phyloP scores from a whole-genome alignment of 495 filamentous ascomycete species.

The Haplographium delicatum region DNA sequence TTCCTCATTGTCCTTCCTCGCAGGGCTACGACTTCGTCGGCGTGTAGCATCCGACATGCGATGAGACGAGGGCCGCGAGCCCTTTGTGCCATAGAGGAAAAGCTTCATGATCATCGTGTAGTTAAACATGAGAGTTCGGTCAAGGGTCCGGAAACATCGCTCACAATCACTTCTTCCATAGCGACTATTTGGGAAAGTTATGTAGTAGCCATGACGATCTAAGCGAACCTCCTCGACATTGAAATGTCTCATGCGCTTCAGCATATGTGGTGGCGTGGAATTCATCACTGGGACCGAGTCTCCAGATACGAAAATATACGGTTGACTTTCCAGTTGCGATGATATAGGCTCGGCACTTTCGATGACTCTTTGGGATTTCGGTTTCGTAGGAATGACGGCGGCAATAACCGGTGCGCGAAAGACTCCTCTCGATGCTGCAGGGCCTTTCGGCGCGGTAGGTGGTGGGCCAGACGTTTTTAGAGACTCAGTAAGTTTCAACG shows the following conservation, averaged over 20 bases:
- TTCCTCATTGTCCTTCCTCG: constrained; percentile 38
- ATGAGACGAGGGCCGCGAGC: constrained; percentile 27
- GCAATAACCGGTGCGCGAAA: constrained; percentile 19
- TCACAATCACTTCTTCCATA: constrained; percentile 74
- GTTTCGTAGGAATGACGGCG: constrained; percentile 36
- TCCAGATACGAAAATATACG: constrained; percentile 88
- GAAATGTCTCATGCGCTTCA: constrained; percentile 76
- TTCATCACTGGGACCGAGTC: constrained; percentile 82
- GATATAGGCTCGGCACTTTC: constrained; percentile 55
- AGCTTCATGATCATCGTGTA: constrained; percentile 90
- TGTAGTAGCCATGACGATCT: constrained; percentile 84
- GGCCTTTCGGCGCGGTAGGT: constrained; percentile 79
- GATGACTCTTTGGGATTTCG: constrained; percentile 42
- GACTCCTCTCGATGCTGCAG: constrained; percentile 30
- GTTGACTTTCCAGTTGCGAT: constrained; percentile 66
- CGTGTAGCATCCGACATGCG: constrained; percentile 12
- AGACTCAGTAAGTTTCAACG: constrained; percentile 24
- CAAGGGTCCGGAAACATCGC: constrained; percentile 64
- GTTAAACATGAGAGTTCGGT: constrained; percentile 78
- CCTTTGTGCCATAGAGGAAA: constrained; percentile 55
- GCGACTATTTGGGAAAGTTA: constrained; percentile 73
- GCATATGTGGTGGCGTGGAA: constrained; percentile 78
- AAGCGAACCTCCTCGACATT: constrained; percentile 70
- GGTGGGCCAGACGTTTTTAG: constrained; percentile 57
- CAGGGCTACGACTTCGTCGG: constrained; percentile 25